Base-by-base conservation (phyloP, 257 asterid genomes). In the Primulina tabacum region DNA sequence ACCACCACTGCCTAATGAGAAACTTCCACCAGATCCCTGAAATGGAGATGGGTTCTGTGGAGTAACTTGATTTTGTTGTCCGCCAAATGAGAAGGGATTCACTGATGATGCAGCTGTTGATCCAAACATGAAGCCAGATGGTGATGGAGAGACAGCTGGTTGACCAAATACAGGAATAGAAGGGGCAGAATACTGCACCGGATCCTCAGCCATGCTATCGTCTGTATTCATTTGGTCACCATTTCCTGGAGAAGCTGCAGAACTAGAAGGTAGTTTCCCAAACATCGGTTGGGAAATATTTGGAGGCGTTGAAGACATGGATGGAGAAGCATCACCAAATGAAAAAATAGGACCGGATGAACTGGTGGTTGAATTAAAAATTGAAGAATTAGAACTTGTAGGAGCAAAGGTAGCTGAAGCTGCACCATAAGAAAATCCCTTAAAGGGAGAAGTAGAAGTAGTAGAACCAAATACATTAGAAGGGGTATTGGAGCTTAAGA, bases 141-240 rank as follows among this genome's bases (percentile, higher is more conserved):
- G 57, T 5, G 21, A 50, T 16, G 57, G 82, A 29, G 81, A 70
- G 35, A 60, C 77, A 1, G 88, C 43, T 9, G 78, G 85, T 75
- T 87, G 92, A 71, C 90, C 86, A 81, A 83, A 89, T 18, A 40
- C 73, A 55, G 83, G 67, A 32, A 53, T 24, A 32, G 71, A 70
- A 67, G 85, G 56, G 20, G 75, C 68, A 18, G 96, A 67, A 59
- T 90, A 68, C 59, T 84, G 96, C 78, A 83, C 82, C 28, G 87
- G 81, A 85, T 93, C 99, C 86, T 90, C 98, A 0, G 94, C 94
- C 97, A 92, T 92, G 83, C 88, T 88, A 84, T 88, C 97, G 71
- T 92, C 97, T 28, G 83, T 80, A 71, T 63, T 81, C 96, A 87
- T 88, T 73, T 82, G 97, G 78, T 81, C 88, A 75, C 68, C 74